Evolutionary conservation across 2,329 filamentous ascomycete species (phyloP), one percentile per base, ranked within the genome.

Genomic region (Colletotrichum sp.): DNA sequence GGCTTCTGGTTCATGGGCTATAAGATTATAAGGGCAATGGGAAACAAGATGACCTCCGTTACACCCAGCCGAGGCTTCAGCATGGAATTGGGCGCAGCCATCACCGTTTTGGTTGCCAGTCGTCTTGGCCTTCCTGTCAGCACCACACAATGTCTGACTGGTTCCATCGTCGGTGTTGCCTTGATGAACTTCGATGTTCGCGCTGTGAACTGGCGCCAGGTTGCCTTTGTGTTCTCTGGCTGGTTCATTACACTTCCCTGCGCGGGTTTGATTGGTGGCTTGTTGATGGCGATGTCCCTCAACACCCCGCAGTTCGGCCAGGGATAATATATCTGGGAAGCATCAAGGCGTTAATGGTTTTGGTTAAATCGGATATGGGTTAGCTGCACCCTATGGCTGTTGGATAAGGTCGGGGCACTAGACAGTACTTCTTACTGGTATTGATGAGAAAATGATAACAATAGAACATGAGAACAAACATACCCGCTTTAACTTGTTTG

Each of bases 1-100:
- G 86, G 86, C 5, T 85, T 87, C 78, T 86, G 84, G 84, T 84
- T 83, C 67, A 85, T 81, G 69, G 85, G 85, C 3, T 85, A 49
- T 3, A 6, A 6, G 0, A 49, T 49, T 49, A 49, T 49, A 1
- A 49, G 39, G 3, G 39, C 39, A 4, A 49, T 49, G 39, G 39
- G 39, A 3, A 44, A 44, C 39, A 44, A 85, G 76, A 80, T 85
- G 75, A 82, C 32, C 32, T 34, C 32, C 32, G 32, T 34, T 34
- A 34, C 32, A 34, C 32, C 32, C 32, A 34, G 32, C 32, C 32
- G 32, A 34, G 32, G 32, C 32, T 34, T 34, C 32, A 34, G 32
- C 32, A 34, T 34, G 32, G 32, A 34, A 34, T 34, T 34, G 32
- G 32, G 32, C 6, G 32, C 32, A 3, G 32, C 32, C 6, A 82